phyloP scores from a whole-genome alignment of 2,329 filamentous ascomycete species.

The Triangularia verruculosa region DNA sequence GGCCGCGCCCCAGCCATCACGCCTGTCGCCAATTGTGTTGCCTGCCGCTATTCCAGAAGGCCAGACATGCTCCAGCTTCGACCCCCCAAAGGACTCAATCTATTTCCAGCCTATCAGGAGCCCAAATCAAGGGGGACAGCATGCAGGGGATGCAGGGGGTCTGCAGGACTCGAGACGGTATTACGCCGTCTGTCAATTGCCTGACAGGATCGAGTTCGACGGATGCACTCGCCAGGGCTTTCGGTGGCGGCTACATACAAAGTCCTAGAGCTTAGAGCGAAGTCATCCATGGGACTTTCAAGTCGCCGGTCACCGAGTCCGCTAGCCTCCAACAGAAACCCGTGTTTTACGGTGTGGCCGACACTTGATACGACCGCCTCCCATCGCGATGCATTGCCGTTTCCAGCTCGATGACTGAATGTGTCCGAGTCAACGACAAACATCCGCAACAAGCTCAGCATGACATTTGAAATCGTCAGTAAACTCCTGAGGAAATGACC shows the following conservation, averaged over 20 bases:
- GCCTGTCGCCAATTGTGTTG: conserved; percentile 11
- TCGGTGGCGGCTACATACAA: neutral
- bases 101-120: neutral
- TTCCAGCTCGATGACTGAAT: neutral
- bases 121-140: neutral
- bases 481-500: neutral
- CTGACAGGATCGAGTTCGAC: neutral
- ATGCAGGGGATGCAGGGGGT: conserved; percentile 1
- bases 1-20: conserved; percentile 18
- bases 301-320: neutral
- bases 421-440: neutral
- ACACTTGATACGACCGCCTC: neutral
- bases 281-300: neutral
- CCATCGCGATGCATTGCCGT: neutral
- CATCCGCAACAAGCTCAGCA: neutral
- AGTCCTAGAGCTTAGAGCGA: neutral
- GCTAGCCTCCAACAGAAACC: neutral
- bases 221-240: neutral
- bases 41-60: conserved; percentile 3
- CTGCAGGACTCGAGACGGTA: conserved; percentile 7
- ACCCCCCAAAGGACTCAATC: neutral
- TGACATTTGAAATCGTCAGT: neutral
- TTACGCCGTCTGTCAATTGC: neutral
- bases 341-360: neutral
- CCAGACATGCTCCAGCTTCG: neutral